Evolutionary conservation across 192 early-diverging fungal genomes (phyloP), one percentile per base, ranked within the genome.

Genomic region (Coemansia sp.): DNA sequence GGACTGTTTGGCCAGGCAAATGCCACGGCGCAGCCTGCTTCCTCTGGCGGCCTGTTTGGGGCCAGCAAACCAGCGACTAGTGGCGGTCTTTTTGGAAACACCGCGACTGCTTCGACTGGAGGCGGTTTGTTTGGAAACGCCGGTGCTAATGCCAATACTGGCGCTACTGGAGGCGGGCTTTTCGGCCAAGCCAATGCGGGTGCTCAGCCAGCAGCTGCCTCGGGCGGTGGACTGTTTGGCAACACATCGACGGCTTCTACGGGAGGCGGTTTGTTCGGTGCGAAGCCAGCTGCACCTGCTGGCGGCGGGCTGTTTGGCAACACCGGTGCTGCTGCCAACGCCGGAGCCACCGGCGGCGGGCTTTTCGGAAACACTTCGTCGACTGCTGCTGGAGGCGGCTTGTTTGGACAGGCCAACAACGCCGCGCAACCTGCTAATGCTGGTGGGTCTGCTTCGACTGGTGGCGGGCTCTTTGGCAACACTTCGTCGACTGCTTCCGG

Each of bases 71-170:
- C 45, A 7, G 57, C 66, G 0, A 70, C 58, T n/a, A 41, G 58
- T 14, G 73, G 76, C 38, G 78, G 69, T 20, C 51, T 70, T 38
- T 80, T 80, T 65, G 76, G 75, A 11, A 65, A 70, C 38, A 18
- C 63, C 17, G 65, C 64, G 38, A 51, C 33, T n/a, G 34, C n/a
- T 39, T 15, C 51, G 1, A 70, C 57, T 43, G 55, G 56, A 17
- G 73, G 76, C 36, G 78, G 68, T 28, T 51, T 69, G 56, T 80
- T 80, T 68, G 75, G 74, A n/a, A 62, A 70, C 36, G 39, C 7
- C 45, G 14, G 12, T 0, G 54, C 54, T 48, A 33, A 7, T 22
- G 38, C 70, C 32, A 39, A 75, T 28, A 67, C 76, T 5, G 72
- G 62, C 41, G 32, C 17, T n/a, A 52, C 57, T 38, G 79, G 75